phyloP scores from a whole-genome alignment of 2,329 filamentous ascomycete genomes.

The Amesomyces nigricolor region DNA sequence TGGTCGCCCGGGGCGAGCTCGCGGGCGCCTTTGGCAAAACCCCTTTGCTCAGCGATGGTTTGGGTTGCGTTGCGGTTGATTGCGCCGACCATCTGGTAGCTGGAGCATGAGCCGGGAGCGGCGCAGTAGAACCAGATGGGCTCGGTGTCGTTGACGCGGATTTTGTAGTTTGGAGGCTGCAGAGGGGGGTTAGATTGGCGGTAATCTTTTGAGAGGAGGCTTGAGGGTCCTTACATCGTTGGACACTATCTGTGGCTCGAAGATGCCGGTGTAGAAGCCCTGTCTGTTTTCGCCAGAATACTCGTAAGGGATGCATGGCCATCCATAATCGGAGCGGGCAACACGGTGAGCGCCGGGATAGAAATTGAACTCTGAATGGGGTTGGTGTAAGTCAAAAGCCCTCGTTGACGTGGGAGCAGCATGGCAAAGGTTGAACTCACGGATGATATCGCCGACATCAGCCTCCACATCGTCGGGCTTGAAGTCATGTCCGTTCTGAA shows the following conservation, averaged over 20 bases:
- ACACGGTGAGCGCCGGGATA: conserved; percentile 60
- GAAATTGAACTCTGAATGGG: conserved; percentile 48
- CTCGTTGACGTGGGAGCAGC: not conserved
- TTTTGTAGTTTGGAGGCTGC: conserved; percentile 38
- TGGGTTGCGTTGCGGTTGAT: conserved; percentile 60
- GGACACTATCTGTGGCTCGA: conserved; percentile 41
- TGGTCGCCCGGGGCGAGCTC: conserved; percentile 52
- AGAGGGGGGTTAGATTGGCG: not conserved
- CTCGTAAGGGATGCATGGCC: conserved; percentile 60
- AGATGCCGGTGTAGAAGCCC: conserved; percentile 50
- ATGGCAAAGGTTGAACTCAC: conserved; percentile 28
- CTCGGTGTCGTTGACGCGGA: conserved; percentile 53
- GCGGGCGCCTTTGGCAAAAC: conserved; percentile 42
- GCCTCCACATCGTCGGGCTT: conserved; percentile 33
- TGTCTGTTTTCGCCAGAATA: conserved; percentile 42
- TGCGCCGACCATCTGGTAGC: conserved; percentile 66
- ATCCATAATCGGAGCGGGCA: conserved; percentile 51
- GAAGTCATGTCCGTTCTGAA: conserved; percentile 33
- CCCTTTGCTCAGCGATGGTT: conserved; percentile 43
- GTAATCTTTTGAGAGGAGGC: not conserved
- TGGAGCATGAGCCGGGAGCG: conserved; percentile 58
- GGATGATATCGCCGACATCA: conserved; percentile 44
- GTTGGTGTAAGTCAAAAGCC: conserved; percentile 11
- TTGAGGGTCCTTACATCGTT: conserved; percentile 37
- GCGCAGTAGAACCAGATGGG: conserved; percentile 68